Percentiles rank a stretch among this genome's conserved stretches.
Evolutionary conservation across 257 asterid species (phyloP).

Genomic region (Marsdenia floribunda): DNA sequence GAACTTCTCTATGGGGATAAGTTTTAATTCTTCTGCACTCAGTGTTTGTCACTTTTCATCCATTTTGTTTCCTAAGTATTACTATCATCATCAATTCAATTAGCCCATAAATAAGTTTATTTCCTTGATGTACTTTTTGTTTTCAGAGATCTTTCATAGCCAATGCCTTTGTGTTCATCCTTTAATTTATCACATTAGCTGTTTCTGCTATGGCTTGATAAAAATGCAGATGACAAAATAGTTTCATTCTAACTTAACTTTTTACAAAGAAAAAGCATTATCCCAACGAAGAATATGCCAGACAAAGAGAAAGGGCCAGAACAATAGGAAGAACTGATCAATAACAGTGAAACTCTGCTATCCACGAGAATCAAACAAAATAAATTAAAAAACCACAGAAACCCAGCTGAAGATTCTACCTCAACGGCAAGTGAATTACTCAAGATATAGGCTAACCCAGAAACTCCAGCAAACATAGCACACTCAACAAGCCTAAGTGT

Average conservation of each 20-base stretch:
- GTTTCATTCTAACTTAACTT: neutral
- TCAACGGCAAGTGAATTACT: slow-evolving; percentile 91
- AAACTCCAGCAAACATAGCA: slow-evolving; percentile 93
- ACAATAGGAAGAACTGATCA: too few relatives aligned
- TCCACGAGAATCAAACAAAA: too few relatives aligned
- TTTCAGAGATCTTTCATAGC: neutral
- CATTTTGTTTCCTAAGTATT: too few relatives aligned
- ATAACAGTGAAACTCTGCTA: neutral
- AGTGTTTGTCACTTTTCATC: neutral
- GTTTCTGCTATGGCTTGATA: neutral
- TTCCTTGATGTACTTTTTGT: neutral
- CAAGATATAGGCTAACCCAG: slow-evolving; percentile 85
- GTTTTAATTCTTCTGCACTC: neutral
- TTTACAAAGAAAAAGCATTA: neutral
- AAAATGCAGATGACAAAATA: neutral
- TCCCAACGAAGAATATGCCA: neutral
- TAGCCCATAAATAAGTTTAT: too few relatives aligned
- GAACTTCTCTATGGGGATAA: neutral
- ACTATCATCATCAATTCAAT: too few relatives aligned
- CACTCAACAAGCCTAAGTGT: slow-evolving; percentile 84
- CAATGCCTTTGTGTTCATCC: neutral
- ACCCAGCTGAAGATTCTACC: slow-evolving; percentile 33
- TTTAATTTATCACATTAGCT: neutral
- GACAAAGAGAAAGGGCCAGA: neutral
- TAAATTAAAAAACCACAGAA: neutral